Evolutionary conservation across 805 yeast genomes (phyloP), one percentile per base, ranked within the genome.

Genomic region (Saturnispora saitoi): DNA sequence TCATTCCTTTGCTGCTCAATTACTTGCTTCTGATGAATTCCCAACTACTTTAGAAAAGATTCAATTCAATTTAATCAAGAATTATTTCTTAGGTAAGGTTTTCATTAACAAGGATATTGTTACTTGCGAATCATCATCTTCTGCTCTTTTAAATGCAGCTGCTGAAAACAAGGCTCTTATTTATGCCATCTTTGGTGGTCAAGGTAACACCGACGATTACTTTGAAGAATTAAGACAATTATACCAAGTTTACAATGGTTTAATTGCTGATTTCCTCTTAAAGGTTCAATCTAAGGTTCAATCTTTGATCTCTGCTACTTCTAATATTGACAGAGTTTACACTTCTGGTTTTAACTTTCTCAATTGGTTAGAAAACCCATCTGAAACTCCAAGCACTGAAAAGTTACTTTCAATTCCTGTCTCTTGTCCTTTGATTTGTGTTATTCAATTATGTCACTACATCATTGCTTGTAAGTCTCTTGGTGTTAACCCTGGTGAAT

Each of bases 131-230:
- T 22, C 46, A 22, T 30, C 47, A 10, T 34, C 51, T 3, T 34
- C 47, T 3, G 68, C 66, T 43, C 73, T 91, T 50, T 75, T 88
- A 64, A 73, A 80, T 53, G 80, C 85, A 45, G 79, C 85, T 47
- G 77, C 77, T n/a, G 62, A 71, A 45, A 72, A 73, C 50, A 70
- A 73, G 38, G 68, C 75, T 45, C 86, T 90, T 41, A 68, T 90
- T 49, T 80, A 77, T 51, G 95, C 97, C 54, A 81, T 93, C 57
- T 93, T 91, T 61, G 99, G 99, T 65, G 99, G 99, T 62, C 99
- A 93, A 73, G 99, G 99, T 70, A 91, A 88, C 72, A 83, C 95
- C 47, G 98, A 93, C 64, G 97, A 93, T 66, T 93, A 88, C 73
- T 93, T 93, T 59, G 96, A 90, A 65, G 99, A 93, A 73, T 78